Evolutionary conservation across 2,329 filamentous ascomycete species (phyloP), one percentile per base, ranked within the genome.

Genomic region (Nectriaceae sp.): DNA sequence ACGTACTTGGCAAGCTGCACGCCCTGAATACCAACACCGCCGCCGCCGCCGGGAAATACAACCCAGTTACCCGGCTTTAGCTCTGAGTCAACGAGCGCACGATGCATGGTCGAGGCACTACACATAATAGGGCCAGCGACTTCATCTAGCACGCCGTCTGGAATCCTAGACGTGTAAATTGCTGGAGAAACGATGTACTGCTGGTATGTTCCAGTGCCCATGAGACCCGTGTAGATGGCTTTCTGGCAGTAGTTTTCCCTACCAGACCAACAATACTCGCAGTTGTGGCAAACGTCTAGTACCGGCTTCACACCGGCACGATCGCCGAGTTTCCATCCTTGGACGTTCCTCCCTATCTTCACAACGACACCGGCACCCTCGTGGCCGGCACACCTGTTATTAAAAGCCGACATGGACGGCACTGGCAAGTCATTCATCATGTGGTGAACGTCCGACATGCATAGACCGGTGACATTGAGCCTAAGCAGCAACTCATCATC

Each of bases 301-400:
- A 31, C 10, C 26, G 26, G 26, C 26, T 31, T 31, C 10, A 31
- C 26, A 3, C 18, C 20, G 16, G 24, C 19, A 4, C 44, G 44
- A 21, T 41, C 38, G 3, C 44, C 44, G 3, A 37, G 10, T 20
- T 46, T 36, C 37, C 37, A 46, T 8, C 15, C 15, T 11, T 35
- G 21, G 5, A 21, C 20, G 4, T 24, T 26, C 13, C 22, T 20
- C 4, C 44, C 44, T 5, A 46, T 11, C 29, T 36, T 22, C 3
- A 42, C 44, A 2, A 46, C 44, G 5, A 40, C 19, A 2, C 44
- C 44, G 5, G 44, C 44, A 19, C 44, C 44, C 31, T 46, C 44
- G 8, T 46, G 44, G 10, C 26, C 26, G 26, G 26, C 26, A 15
- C 26, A 31, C 15, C 26, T 8, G 10, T 8, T 31, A 15, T 15